Evolutionary conservation across 1,284 basidiomycete species (phyloP).

Genomic region (Cutaneotrichosporon cutaneum): DNA sequence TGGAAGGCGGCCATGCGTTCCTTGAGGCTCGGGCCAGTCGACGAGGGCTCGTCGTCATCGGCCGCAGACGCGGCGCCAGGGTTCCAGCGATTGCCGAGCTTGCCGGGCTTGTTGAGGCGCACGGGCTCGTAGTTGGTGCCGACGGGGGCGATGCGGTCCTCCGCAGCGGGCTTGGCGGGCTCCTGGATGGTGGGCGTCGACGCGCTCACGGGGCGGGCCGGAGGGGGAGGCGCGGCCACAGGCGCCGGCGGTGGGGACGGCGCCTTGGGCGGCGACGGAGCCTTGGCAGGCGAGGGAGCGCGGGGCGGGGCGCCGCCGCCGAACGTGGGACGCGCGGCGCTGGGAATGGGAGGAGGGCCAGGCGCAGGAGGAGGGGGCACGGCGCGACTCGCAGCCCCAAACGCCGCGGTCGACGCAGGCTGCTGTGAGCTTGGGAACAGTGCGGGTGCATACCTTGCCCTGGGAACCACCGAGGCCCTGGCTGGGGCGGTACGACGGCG

Average conservation of each 20-base stretch:
- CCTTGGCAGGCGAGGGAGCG: constrained; percentile 53
- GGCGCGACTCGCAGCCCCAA: constrained; percentile 24
- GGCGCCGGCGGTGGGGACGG: constrained; percentile 22
- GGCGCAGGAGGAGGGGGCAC: background rate
- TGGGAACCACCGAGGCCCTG: constrained; percentile 48
- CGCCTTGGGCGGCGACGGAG: constrained; percentile 30
- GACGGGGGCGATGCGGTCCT: constrained; percentile 76
- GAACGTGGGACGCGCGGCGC: constrained; percentile 30
- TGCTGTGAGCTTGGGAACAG: constrained; percentile 15
- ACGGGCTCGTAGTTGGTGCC: constrained; percentile 87
- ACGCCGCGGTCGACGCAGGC: constrained; percentile 29
- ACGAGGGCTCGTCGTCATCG: constrained; percentile 43
- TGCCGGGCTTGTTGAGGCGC: constrained; percentile 70
- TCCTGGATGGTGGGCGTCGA: constrained; percentile 35
- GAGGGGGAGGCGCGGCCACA: constrained; percentile 23
- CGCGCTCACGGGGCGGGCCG: constrained; percentile 29
- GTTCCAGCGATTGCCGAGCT: constrained; percentile 76
- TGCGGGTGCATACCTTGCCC: constrained; percentile 34
- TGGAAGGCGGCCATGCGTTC: constrained; percentile 47
- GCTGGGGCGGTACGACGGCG: constrained; percentile 45
- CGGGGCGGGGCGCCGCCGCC: constrained; percentile 54
- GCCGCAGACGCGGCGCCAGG: constrained; percentile 52
- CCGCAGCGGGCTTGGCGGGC: constrained; percentile 66
- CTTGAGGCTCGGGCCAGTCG: constrained; percentile 32
- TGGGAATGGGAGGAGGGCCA: constrained; percentile 48